phyloP scores from a whole-genome alignment of 192 early-diverging fungal genomes.

The Backusella tuberculispora region DNA sequence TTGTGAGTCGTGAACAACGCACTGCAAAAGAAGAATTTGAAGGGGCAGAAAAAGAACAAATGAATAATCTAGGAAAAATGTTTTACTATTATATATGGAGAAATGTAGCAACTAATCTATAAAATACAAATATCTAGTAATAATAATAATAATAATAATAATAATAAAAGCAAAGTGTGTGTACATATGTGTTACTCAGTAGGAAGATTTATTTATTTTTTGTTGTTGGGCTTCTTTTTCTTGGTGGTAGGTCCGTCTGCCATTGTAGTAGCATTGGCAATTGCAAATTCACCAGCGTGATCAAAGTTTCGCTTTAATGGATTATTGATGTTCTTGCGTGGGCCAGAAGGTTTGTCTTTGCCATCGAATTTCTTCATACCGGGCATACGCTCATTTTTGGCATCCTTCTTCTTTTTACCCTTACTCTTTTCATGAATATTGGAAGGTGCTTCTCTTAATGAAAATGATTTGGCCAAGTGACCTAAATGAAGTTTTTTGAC shows the following conservation, averaged over 20 bases:
- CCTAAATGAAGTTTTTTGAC: conserved; percentile 94
- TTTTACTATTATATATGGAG: conserved; percentile 29
- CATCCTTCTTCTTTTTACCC: conserved; percentile 40
- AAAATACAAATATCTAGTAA: conserved; percentile 16
- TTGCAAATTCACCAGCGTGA: conserved; percentile 44
- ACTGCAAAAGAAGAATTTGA: not conserved
- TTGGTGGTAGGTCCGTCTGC: conserved; percentile 38
- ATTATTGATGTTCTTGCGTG: conserved; percentile 27
- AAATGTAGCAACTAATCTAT: not conserved
- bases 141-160: not conserved
- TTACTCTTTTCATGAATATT: conserved; percentile 57
- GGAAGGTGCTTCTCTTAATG: conserved; percentile 90
- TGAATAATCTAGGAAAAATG: conserved; percentile 17
- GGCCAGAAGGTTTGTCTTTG: not conserved
- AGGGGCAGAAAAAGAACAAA: conserved; percentile 30
- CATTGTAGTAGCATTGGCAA: conserved; percentile 27
- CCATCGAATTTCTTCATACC: conserved; percentile 28
- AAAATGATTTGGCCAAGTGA: conserved; percentile 96
- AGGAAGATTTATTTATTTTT: not conserved
- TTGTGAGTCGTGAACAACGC: conserved; percentile 32
- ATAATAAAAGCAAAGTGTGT: not conserved
- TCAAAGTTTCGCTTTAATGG: conserved; percentile 39
- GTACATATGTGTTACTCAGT: not conserved
- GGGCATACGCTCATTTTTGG: conserved; percentile 40
- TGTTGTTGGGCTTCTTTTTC: conserved; percentile 28